A percentile compares a stretch with the other conserved stretches of the same genome.
Conservation (phyloP, 2,329 filamentous ascomycete genomes). For the Elsinoe australis region DNA sequence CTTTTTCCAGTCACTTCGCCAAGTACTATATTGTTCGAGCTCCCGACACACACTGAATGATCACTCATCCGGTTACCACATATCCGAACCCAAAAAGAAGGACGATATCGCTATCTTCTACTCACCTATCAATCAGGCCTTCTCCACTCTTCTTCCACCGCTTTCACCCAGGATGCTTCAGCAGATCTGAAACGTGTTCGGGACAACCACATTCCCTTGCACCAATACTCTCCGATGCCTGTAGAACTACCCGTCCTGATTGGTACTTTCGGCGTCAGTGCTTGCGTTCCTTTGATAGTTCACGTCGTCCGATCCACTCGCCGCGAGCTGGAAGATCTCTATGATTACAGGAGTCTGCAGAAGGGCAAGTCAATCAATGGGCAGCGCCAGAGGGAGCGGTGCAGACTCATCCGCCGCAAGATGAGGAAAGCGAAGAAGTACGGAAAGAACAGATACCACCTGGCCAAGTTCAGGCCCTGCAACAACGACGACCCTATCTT, state of each 20-base stretch:
- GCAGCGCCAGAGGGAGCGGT: neutral
- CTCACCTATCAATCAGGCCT: no score
- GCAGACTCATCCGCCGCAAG: neutral
- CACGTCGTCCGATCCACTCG: neutral
- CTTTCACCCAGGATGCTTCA: no score
- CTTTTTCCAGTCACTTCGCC: no score
- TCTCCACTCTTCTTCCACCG: no score
- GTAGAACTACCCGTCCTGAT: neutral
- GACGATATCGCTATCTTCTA: no score
- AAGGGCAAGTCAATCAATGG: neutral
- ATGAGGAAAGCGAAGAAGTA: neutral
- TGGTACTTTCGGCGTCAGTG: neutral
- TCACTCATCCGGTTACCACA: no score
- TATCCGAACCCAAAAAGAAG: no score
- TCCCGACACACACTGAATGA: no score
- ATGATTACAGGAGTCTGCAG: neutral
- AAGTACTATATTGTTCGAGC: no score
- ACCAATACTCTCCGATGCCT: no score
- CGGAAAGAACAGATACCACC: neutral
- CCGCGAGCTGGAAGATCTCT: conserved; percentile 1
- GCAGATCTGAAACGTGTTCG: no score
- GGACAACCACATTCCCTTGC: no score
- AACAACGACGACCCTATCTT: neutral
- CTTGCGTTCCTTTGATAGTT: neutral
- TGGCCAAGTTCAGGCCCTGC: neutral